phyloP scores from a whole-genome alignment of 2,329 filamentous ascomycete species.

The Geosmithia putterillii region DNA sequence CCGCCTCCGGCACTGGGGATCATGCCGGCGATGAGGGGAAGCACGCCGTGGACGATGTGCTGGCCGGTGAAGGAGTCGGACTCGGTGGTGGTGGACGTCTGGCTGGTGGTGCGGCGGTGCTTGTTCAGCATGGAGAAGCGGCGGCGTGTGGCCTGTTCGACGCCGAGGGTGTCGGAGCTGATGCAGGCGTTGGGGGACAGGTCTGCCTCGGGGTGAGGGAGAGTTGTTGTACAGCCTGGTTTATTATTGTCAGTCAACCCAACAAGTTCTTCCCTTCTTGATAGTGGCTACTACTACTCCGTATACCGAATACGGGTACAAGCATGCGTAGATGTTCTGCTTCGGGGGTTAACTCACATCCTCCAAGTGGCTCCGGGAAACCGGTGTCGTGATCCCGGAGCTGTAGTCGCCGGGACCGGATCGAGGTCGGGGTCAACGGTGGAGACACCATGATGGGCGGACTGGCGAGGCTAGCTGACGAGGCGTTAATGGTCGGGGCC shows the following conservation, averaged over 20 bases:
- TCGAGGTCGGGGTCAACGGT: conserved; percentile 6
- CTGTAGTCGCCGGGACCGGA: conserved; percentile 7
- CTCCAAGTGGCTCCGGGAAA: conserved; percentile 38
- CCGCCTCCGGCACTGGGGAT: conserved; percentile 6
- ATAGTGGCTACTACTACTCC: too few species aligned
- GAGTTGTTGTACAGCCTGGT: conserved; percentile 43
- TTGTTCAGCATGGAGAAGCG: conserved; percentile 33
- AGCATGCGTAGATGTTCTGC: background rate
- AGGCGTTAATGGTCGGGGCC: too few species aligned
- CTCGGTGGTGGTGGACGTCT: conserved; percentile 15
- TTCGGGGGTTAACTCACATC: conserved; percentile 19
- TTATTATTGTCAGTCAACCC: conserved; percentile 2
- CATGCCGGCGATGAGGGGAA: conserved; percentile 15
- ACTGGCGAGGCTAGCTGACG: conserved; percentile 2
- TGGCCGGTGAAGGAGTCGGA: conserved; percentile 15
- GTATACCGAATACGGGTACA: too few species aligned
- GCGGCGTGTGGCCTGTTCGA: conserved; percentile 27
- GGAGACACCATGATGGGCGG: conserved; percentile 10
- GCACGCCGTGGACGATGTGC: conserved; percentile 17
- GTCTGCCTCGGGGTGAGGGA: conserved; percentile 50
- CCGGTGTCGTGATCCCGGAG: conserved; percentile 29
- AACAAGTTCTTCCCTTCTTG: background rate
- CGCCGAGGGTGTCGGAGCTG: conserved; percentile 37
- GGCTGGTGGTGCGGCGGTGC: conserved; percentile 31
- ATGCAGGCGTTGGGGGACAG: conserved; percentile 44